These are phyloP conservation scores for Cladosporium sp. DNA, from an alignment of 2,329 filamentous ascomycete genomes.

Conservation along the genomic window DNA sequence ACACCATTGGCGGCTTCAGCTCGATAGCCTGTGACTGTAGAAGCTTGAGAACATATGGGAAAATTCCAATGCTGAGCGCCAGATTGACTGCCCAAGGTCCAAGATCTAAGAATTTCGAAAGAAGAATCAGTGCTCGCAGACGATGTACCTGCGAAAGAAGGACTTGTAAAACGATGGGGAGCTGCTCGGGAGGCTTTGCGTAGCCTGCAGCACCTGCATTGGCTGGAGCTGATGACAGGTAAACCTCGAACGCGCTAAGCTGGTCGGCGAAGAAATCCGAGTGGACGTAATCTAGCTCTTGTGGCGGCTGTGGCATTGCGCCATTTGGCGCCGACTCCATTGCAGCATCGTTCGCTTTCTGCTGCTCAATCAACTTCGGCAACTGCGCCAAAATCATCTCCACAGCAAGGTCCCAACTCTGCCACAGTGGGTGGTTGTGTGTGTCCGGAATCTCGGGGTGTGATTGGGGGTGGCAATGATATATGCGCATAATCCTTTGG, in stretches of 20 bases:
- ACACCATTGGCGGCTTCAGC: slow-evolving; percentile 97
- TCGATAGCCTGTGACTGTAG: slow-evolving; percentile 92
- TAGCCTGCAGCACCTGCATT: slow-evolving; percentile 60
- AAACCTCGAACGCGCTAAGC: slow-evolving; percentile 93
- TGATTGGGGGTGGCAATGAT: slow-evolving; percentile 91
- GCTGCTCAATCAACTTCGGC: slow-evolving; percentile 73
- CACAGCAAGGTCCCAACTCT: slow-evolving; percentile 94
- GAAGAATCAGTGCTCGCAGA: slow-evolving; percentile 80
- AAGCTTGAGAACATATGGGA: slow-evolving; percentile 96
- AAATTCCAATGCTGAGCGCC: slow-evolving; percentile 94
- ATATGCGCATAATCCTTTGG: slow-evolving; percentile 92
- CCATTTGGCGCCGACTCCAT: slow-evolving; percentile 17
- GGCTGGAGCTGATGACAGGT: slow-evolving; percentile 87
- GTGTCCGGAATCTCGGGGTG: slow-evolving; percentile 90
- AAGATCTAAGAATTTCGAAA: slow-evolving; percentile 90
- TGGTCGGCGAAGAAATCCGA: slow-evolving; percentile 97
- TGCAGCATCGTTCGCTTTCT: slow-evolving; percentile 51
- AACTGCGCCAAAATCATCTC: slow-evolving; percentile 91
- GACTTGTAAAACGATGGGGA: slow-evolving; percentile 93
- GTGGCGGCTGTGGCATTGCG: slow-evolving; percentile 18
- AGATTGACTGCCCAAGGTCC: slow-evolving; percentile 99
- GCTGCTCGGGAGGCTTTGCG: slow-evolving; percentile 65
- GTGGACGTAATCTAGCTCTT: slow-evolving; percentile 84
- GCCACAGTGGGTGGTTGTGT: slow-evolving; percentile 90
- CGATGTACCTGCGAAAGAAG: slow-evolving; percentile 92